A percentile compares a stretch with the other conserved stretches of the same genome.
phyloP scores from a whole-genome alignment of 805 yeast species.

The Schizosaccharomyces cryophilus region DNA sequence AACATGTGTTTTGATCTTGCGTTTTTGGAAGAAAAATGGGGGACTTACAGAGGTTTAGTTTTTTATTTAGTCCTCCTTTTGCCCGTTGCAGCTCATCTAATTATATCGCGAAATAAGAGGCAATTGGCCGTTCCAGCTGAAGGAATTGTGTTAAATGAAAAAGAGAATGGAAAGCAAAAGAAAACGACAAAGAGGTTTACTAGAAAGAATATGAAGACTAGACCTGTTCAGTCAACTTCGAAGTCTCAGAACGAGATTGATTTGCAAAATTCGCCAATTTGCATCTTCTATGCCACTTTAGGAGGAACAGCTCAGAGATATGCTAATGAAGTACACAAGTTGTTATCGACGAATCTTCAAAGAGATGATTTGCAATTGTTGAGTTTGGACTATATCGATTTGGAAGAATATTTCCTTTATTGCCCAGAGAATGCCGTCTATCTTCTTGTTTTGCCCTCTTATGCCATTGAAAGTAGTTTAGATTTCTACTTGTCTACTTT shows the following conservation, averaged over 20 bases:
- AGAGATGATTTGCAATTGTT: slow-evolving; percentile 23
- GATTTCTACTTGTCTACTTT: slow-evolving; percentile 66
- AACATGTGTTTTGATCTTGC: too few species aligned
- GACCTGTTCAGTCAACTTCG: not conserved
- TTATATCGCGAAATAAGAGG: not conserved
- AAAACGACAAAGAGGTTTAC: not conserved
- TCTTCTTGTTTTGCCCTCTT: slow-evolving; percentile 60
- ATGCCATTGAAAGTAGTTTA: slow-evolving; percentile 77
- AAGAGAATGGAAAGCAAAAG: not conserved
- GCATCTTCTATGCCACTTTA: slow-evolving; percentile 55
- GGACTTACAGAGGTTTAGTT: not conserved
- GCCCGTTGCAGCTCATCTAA: not conserved
- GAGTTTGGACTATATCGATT: slow-evolving; percentile 56
- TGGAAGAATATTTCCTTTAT: slow-evolving; percentile 45
- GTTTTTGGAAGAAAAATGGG: not conserved
- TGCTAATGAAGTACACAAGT: slow-evolving; percentile 28
- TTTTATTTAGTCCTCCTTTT: not conserved
- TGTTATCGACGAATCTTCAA: slow-evolving; percentile 11
- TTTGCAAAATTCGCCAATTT: slow-evolving; percentile 1
- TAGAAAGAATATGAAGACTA: not conserved
- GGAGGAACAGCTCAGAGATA: slow-evolving; percentile 61
- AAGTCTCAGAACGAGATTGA: not conserved
- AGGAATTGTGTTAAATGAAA: not conserved
- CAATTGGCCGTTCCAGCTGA: not conserved
- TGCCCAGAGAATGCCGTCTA: slow-evolving; percentile 21